These are phyloP conservation scores for Mycena floridula DNA, from an alignment of 768 basidiomycete species.

Conservation along the genomic window DNA sequence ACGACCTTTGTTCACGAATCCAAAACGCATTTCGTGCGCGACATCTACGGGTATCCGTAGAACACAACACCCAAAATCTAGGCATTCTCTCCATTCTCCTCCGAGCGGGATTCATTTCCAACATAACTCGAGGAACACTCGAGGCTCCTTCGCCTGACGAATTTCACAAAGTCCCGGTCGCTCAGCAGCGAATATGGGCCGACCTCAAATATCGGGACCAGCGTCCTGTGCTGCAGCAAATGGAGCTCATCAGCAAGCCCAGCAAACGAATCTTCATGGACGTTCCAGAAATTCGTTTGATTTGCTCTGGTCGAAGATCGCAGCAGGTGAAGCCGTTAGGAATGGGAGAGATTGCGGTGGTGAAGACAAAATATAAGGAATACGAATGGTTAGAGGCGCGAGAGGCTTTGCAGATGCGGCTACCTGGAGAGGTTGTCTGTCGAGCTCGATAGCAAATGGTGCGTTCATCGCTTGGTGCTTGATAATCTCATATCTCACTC, in stretches of 20 bases:
- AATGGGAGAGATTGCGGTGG: constrained; percentile 89
- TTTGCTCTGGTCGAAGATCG: constrained; percentile 80
- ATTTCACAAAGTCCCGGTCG: constrained; percentile 54
- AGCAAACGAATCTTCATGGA: constrained; percentile 77
- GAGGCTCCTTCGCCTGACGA: constrained; percentile 54
- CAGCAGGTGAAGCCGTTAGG: constrained; percentile 78
- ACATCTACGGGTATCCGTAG: constrained; percentile 68
- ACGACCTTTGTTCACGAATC: constrained; percentile 84
- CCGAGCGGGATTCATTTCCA: constrained; percentile 82
- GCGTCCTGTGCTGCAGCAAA: constrained; percentile 70
- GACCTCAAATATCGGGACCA: constrained; percentile 92
- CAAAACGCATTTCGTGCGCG: constrained; percentile 91
- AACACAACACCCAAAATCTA: constrained; percentile 85
- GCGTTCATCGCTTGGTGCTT: too few species aligned
- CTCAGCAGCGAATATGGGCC: constrained; percentile 85
- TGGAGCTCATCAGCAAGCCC: constrained; percentile 82
- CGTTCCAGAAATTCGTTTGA: constrained; percentile 59
- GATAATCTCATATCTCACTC: too few species aligned
- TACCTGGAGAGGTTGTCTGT: constrained; percentile 86
- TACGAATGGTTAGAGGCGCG: constrained; percentile 89
- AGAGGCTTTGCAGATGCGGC: constrained; percentile 75
- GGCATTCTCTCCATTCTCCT: constrained; percentile 91
- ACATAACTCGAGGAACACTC: constrained; percentile 73
- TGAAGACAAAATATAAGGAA: constrained; percentile 65
- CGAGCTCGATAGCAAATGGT: constrained; percentile 55